Evolutionary conservation across 169 alveolate species (phyloP).

Genomic region (Eimeria necatrix): DNA sequence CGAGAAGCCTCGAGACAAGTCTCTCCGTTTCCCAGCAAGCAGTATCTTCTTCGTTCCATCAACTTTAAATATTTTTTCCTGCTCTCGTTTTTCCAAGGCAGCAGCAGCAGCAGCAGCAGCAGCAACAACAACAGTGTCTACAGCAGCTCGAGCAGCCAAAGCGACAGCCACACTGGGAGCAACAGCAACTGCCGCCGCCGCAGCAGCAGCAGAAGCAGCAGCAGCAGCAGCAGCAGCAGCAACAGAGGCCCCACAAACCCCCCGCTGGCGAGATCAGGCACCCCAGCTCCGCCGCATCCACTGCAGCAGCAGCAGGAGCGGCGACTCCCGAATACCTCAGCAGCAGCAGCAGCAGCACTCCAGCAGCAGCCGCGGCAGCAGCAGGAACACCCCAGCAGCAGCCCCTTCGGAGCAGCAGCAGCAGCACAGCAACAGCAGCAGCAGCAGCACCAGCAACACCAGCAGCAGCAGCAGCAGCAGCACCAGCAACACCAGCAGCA

Average conservation of each 20-base stretch:
- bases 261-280: no score
- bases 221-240: no score
- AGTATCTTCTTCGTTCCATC: no score
- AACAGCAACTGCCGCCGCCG: no score
- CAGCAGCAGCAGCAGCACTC: neutral
- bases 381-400: neutral
- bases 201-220: no score
- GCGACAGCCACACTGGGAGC: no score
- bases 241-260: no score
- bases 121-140: neutral
- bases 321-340: no score
- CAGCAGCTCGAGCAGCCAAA: no score
- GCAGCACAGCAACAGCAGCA: neutral
- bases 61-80: no score
- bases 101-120: neutral
- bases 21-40: neutral
- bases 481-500: neutral
- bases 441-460: neutral
- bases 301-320: no score
- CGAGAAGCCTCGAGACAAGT: neutral
- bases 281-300: no score
- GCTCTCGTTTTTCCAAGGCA: neutral
- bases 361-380: neutral
- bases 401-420: conserved; percentile 4
- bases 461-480: neutral